Evolutionary conservation across 1,284 basidiomycete genomes (phyloP).

Genomic region (Hemileia vastatrix): DNA sequence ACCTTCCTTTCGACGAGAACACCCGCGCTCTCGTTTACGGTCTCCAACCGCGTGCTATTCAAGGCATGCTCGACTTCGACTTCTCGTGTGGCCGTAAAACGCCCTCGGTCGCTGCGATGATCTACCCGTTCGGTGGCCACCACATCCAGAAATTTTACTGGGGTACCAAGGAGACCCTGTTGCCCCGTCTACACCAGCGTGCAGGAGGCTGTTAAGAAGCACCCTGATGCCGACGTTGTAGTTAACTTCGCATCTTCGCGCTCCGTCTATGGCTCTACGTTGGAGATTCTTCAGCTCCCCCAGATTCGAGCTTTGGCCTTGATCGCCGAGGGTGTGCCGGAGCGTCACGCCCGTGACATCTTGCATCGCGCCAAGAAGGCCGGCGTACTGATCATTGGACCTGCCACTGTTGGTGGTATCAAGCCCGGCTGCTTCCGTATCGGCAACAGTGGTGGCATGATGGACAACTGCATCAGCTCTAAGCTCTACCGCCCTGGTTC

Average conservation of each 20-base stretch:
- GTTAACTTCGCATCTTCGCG: slow-evolving; percentile 96
- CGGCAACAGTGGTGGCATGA: slow-evolving; percentile 99
- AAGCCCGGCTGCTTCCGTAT: slow-evolving; percentile 99
- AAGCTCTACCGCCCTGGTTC: slow-evolving; percentile 97
- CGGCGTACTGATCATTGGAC: slow-evolving; percentile 88
- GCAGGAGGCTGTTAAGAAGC: slow-evolving; percentile 84
- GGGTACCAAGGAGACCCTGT: slow-evolving; percentile 96
- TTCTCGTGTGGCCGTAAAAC: slow-evolving; percentile 86
- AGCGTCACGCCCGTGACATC: slow-evolving; percentile 92
- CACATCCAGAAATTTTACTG: slow-evolving; percentile 99
- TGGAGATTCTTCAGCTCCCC: slow-evolving; percentile 69
- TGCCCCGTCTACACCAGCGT: slow-evolving; percentile 93
- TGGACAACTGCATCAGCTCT: slow-evolving; percentile 98
- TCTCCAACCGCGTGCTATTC: slow-evolving; percentile 96
- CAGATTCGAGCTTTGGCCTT: slow-evolving; percentile 73
- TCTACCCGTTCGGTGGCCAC: slow-evolving; percentile 98
- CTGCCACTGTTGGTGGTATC: slow-evolving; percentile 97
- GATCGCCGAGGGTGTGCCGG: slow-evolving; percentile 97
- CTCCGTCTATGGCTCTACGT: slow-evolving; percentile 85
- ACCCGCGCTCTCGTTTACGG: slow-evolving; percentile 96
- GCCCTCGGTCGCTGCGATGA: slow-evolving; percentile 96
- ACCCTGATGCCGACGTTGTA: slow-evolving; percentile 90
- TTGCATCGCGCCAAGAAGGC: slow-evolving; percentile 77
- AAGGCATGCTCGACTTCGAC: slow-evolving; percentile 99
- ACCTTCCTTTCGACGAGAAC: slow-evolving; percentile 76